Conservation (phyloP, 352 stramenopile species). For the Pythium vanterpoolii region DNA sequence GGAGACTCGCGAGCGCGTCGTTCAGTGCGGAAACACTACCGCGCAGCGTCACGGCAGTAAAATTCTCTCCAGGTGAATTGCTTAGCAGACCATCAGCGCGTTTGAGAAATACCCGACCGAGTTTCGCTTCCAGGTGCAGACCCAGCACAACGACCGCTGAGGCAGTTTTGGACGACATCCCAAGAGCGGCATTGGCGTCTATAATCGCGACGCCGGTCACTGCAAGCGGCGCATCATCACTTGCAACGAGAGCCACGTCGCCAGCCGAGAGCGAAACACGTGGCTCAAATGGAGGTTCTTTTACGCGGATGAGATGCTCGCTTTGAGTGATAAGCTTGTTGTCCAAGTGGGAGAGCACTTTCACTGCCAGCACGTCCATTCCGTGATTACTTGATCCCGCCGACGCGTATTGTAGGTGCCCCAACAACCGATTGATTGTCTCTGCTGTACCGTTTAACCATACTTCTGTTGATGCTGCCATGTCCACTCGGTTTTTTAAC, state of each 20-base stretch:
- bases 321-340: not conserved
- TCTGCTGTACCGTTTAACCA: conserved; percentile 32
- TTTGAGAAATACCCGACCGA: conserved; percentile 4
- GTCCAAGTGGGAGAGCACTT: not conserved
- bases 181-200: conserved; percentile 6
- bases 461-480: not conserved
- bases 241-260: not conserved
- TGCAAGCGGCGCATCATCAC: not conserved
- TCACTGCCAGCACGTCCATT: conserved; percentile 2
- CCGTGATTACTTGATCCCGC: not conserved
- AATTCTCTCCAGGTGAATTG: not conserved
- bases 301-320: conserved; percentile 11
- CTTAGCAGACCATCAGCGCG: not conserved
- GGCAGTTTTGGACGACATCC: not conserved
- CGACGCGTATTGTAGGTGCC: conserved; percentile 4
- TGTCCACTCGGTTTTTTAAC: not conserved
- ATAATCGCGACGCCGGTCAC: conserved; percentile 8
- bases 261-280: not conserved
- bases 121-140: not conserved
- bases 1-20: conserved; percentile 6
- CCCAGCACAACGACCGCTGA: not conserved
- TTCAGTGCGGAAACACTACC: conserved; percentile 11
- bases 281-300: conserved; percentile 9
- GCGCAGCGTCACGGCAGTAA: not conserved
- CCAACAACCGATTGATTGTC: conserved; percentile 14